These are phyloP conservation scores for Zanthoxylum bungeanum DNA, from an alignment of 345 rosid genomes.

Conservation along the genomic window DNA sequence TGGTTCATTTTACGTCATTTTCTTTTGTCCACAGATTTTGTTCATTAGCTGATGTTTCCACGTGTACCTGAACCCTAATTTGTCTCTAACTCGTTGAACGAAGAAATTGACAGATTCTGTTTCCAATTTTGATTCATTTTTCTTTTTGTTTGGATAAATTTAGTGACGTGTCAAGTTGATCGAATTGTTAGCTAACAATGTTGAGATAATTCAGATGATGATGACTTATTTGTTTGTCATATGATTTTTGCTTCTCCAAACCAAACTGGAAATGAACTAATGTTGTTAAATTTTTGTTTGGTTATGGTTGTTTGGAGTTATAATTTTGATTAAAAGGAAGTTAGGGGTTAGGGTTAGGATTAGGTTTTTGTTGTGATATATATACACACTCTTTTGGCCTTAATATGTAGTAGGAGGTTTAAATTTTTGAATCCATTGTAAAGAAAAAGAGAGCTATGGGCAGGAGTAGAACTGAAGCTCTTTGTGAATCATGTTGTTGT, in stretches of 20 bases:
- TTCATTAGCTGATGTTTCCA: constrained; percentile 3
- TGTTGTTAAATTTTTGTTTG: neutral
- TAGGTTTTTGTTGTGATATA: neutral
- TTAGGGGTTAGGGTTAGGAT: neutral
- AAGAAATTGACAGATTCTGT: constrained; percentile 32
- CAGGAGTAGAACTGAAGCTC: constrained; percentile 37
- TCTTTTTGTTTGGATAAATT: constrained; percentile 8
- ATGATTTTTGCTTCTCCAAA: neutral
- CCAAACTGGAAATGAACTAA: neutral
- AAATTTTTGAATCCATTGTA: constrained; percentile 23
- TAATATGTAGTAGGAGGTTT: constrained; percentile 18
- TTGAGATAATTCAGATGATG: neutral
- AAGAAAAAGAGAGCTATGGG: constrained; percentile 66
- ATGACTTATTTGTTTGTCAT: neutral
- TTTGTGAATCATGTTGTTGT: constrained; percentile 85
- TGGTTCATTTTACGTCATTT: constrained; percentile 26
- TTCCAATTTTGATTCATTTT: constrained; percentile 13
- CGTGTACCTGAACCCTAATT: constrained; percentile 27
- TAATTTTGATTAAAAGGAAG: neutral
- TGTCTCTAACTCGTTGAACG: constrained; percentile 27
- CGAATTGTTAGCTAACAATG: constrained; percentile 1
- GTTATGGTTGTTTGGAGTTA: neutral
- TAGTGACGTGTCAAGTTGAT: neutral
- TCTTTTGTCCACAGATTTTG: neutral
- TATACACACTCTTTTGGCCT: neutral